Percentiles rank a stretch among this genome's conserved stretches.
Conservation (phyloP, 805 yeast species). For the Kazachstania martiniae region DNA sequence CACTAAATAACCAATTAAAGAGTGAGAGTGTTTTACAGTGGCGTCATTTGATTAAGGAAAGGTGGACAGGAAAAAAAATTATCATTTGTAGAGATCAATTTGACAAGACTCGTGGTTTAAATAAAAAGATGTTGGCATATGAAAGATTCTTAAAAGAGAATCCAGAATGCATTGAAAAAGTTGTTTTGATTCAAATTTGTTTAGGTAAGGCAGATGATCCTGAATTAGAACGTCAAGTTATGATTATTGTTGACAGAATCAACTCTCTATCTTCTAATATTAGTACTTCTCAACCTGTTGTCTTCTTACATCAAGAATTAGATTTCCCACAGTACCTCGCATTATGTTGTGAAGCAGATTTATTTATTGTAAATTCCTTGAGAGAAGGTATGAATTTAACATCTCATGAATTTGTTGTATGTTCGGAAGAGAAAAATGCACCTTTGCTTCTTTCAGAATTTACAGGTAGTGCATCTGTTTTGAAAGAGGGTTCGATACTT, state of each 20-base stretch:
- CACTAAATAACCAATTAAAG: conserved; percentile 38
- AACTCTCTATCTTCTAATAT: conserved; percentile 67
- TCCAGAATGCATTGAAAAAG: conserved; percentile 57
- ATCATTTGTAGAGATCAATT: conserved; percentile 84
- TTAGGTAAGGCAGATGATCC: conserved; percentile 46
- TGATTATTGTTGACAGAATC: conserved; percentile 73
- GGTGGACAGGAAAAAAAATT: conserved; percentile 63
- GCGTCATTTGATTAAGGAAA: conserved; percentile 59
- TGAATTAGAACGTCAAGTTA: conserved; percentile 61
- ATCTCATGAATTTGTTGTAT: conserved; percentile 84
- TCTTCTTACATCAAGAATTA: conserved; percentile 77
- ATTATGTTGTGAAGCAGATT: conserved; percentile 72
- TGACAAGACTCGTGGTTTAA: conserved; percentile 79
- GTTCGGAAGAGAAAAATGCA: conserved; percentile 58
- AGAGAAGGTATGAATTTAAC: conserved; percentile 97
- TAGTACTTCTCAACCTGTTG: conserved; percentile 72
- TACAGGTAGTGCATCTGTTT: conserved; percentile 82
- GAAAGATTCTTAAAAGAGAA: conserved; percentile 63
- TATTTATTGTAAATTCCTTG: conserved; percentile 79
- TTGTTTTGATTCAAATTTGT: conserved; percentile 78
- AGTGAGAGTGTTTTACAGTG: conserved; percentile 47
- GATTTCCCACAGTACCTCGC: conserved; percentile 87
- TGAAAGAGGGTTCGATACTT: conserved; percentile 57
- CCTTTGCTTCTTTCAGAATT: conserved; percentile 86
- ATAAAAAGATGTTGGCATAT: conserved; percentile 78